Evolutionary conservation across 805 yeast species (phyloP).

Genomic region (Yarrowia sp.): DNA sequence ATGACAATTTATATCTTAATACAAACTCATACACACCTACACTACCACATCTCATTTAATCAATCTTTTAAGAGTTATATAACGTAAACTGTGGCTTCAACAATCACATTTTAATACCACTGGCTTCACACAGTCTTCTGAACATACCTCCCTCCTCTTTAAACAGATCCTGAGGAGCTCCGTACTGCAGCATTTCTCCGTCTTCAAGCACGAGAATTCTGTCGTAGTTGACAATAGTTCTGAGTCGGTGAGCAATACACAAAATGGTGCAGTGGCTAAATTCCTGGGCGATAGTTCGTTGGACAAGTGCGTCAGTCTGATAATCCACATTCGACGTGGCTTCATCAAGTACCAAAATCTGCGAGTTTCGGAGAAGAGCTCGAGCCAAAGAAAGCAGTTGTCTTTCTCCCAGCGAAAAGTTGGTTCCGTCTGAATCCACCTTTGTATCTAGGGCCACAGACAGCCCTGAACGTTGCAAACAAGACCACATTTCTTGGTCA

Average conservation of each 20-base stretch:
- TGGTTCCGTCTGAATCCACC: slow-evolving; percentile 72
- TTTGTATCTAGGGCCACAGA: slow-evolving; percentile 57
- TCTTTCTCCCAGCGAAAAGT: slow-evolving; percentile 69
- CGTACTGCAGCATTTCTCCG: slow-evolving; percentile 56
- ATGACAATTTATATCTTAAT: too few species aligned
- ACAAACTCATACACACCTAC: too few species aligned
- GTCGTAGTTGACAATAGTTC: slow-evolving; percentile 59
- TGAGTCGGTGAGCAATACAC: slow-evolving; percentile 70
- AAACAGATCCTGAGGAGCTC: slow-evolving; percentile 49
- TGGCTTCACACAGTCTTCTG: slow-evolving; percentile 48
- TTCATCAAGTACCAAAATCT: slow-evolving; percentile 65
- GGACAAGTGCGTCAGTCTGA: slow-evolving; percentile 68
- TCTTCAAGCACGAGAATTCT: slow-evolving; percentile 56
- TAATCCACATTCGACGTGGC: slow-evolving; percentile 77
- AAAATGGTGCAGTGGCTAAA: slow-evolving; percentile 62
- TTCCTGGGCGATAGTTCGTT: slow-evolving; percentile 54
- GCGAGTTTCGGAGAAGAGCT: slow-evolving; percentile 62
- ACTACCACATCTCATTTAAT: too few species aligned
- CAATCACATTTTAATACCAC: slow-evolving; percentile 32
- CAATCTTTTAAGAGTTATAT: too few species aligned
- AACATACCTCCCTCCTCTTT: slow-evolving; percentile 44
- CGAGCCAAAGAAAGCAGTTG: slow-evolving; percentile 68
- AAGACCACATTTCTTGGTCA: slow-evolving; percentile 66
- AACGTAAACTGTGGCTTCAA: too few species aligned
- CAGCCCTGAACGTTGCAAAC: slow-evolving; percentile 54